phyloP scores from a whole-genome alignment of 495 filamentous ascomycete genomes.

The Saxophila tyrrhenica region DNA sequence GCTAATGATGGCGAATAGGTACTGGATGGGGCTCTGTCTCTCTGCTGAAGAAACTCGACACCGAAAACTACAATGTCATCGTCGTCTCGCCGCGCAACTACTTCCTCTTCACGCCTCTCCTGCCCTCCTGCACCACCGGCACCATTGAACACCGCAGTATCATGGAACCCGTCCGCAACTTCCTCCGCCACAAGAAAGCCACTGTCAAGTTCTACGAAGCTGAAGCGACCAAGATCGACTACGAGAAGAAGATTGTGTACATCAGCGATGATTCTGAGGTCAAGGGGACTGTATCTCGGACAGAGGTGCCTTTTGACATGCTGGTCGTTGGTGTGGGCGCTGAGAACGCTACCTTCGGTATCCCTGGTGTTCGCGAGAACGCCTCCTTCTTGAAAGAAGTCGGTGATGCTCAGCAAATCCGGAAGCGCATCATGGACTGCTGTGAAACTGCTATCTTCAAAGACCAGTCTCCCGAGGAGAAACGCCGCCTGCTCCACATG shows the following conservation, averaged over 20 bases:
- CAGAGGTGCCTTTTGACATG: slow-evolving; percentile 95
- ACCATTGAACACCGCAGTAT: slow-evolving; percentile 97
- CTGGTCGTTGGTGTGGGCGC: slow-evolving; percentile 93
- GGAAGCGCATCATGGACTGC: slow-evolving; percentile 98
- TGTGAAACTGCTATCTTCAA: slow-evolving; percentile 98
- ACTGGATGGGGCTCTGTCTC: slow-evolving; percentile 96
- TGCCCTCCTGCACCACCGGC: slow-evolving; percentile 94
- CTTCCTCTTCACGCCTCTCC: slow-evolving; percentile 97
- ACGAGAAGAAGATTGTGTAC: slow-evolving; percentile 72
- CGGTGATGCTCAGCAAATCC: slow-evolving; percentile 84
- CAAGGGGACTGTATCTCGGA: slow-evolving; percentile 69
- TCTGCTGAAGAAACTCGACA: slow-evolving; percentile 95
- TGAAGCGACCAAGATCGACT: slow-evolving; percentile 92
- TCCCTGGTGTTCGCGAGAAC: slow-evolving; percentile 87
- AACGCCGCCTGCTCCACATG: slow-evolving; percentile 94
- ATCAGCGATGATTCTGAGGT: slow-evolving; percentile 90
- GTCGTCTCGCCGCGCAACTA: slow-evolving; percentile 96
- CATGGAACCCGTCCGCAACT: slow-evolving; percentile 96
- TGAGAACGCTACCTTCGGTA: slow-evolving; percentile 96
- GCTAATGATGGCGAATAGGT: slow-evolving; percentile 39
- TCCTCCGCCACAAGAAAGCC: slow-evolving; percentile 83
- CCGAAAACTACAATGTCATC: slow-evolving; percentile 93
- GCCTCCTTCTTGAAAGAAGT: slow-evolving; percentile 99
- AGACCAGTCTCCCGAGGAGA: slow-evolving; percentile 80
- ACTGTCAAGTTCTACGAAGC: slow-evolving; percentile 95